Conservation (phyloP, 495 filamentous ascomycete species). For the Aspergillus sclerotioniger region DNA sequence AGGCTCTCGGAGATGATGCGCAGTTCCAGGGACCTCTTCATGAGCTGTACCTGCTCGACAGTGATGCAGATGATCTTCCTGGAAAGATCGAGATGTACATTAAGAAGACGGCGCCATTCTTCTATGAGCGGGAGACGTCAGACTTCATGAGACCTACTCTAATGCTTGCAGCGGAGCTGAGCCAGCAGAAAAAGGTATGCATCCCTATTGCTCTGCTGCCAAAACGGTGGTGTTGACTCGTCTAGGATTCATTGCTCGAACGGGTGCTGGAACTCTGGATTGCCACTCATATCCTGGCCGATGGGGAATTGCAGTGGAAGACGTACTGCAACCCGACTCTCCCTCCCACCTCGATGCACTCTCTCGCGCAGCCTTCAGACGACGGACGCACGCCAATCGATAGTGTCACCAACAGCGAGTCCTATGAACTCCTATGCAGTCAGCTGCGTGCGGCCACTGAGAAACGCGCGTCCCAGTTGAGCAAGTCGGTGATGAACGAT, state of each 20-base stretch:
- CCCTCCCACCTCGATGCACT: constrained; percentile 41
- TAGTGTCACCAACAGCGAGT: constrained; percentile 42
- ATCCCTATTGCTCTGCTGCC: neutral
- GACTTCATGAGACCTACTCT: constrained; percentile 67
- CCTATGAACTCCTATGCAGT: constrained; percentile 55
- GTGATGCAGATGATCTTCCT: constrained; percentile 65
- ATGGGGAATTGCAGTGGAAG: constrained; percentile 65
- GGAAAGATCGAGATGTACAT: constrained; percentile 69
- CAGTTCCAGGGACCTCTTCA: constrained; percentile 40
- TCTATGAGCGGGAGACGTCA: constrained; percentile 65
- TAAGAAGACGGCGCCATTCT: constrained; percentile 57
- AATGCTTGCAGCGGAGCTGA: constrained; percentile 54
- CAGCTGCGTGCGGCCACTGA: constrained; percentile 76
- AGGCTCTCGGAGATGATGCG: constrained; percentile 47
- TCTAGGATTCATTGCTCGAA: constrained; percentile 59
- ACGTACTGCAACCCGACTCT: constrained; percentile 53
- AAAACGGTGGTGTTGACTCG: constrained; percentile 7
- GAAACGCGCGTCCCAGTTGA: constrained; percentile 63
- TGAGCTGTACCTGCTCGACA: constrained; percentile 60
- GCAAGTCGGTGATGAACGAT: constrained; percentile 68
- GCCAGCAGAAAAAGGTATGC: constrained; percentile 50
- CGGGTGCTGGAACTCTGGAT: constrained; percentile 74
- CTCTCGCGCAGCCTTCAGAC: constrained; percentile 39
- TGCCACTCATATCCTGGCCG: constrained; percentile 68
- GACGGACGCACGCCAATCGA: constrained; percentile 46